Evolutionary conservation across 768 basidiomycete species (phyloP), one percentile per base, ranked within the genome.

Genomic region (Trametes maxima): DNA sequence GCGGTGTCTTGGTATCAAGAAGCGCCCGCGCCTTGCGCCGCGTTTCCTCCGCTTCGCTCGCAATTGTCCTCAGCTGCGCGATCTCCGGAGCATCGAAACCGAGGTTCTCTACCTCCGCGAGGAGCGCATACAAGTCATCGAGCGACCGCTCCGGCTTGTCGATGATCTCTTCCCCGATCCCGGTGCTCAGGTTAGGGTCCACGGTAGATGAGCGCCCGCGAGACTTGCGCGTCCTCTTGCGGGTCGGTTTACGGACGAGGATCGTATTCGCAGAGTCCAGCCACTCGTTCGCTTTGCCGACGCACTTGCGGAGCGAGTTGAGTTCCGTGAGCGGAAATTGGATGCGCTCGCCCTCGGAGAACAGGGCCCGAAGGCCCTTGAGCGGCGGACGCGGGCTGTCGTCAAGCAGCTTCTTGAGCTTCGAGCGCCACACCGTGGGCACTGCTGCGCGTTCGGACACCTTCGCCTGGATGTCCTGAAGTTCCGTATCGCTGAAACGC

Each of bases 281-380:
- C 94, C 94, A 95, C 68, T 90, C 89, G 64, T 87, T 92, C 19
- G 90, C 94, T 63, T 85, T 81, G 45, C 73, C 82, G 54, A 98
- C 92, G 69, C 92, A 92, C 73, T 86, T 90, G 46, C 88, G 83
- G 39, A 98, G 82, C 48, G 83, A 76, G 28, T 77, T 73, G 57
- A 95, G 79, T 73, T 95, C 92, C 1, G 85, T 80, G 14, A 95
- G 81, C 35, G 81, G 79, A 69, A 85, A 85, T 58, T 83, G 88
- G 73, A 95, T 92, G 56, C 89, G 90, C 66, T 97, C 94, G 14
- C 90, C 95, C 72, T 97, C 95, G 0, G 89, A 84, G 24, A 94
- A 80, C n/a, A 95, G 76, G 8, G 90, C 86, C 42, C 90, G 86
- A 60, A 98, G 83, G 37, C 84, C 84, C 40, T 91, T 89, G 37